Base-by-base conservation (phyloP, 2,329 filamentous ascomycete genomes). In the Zasmidium angulare region DNA sequence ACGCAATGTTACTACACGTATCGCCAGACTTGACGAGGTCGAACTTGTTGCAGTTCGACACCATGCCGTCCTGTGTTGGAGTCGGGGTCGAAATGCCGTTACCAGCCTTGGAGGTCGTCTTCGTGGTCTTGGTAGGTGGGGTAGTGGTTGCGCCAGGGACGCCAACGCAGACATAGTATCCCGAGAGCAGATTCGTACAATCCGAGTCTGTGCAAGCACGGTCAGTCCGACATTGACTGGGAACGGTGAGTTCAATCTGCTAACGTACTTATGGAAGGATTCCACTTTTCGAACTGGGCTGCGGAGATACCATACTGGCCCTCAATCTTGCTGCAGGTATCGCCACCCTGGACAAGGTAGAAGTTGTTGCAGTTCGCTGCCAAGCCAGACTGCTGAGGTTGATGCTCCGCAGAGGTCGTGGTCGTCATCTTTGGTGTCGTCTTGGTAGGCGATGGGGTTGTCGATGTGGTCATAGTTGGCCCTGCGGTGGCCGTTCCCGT, bases 131-230 rank as follows among this genome's bases (percentile, higher is more conserved):
- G 22, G 46, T 48, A 17, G 50, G 56, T 9, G 47, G 14, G 12
- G 31, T 24, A 14, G 43, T 58, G 9, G 50, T 40, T 22, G 56
- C 24, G 17, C 46, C 46, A 19, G 43, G 26, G 17, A 43, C 46
- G 48, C 50, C 52, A 9, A 56, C 31, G 24, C 58, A 60, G 43
- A 59, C 60, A 46, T 56, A 56, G 26, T 56, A 59, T 21, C 46
- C 46, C 24, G 50, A 7, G 3, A 43, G 36, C 3, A 43, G 36
- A 17, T 43, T 43, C 36, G 36, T 17, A 19, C 36, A 43, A 19
- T 43, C 36, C 3, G 36, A 43, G 36, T 43, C 36, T 43, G 11
- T 43, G 7, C 9, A 43, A 3, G 36, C 36, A 43, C n/a, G n/a
- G n/a, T n/a, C n/a, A n/a, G n/a, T n/a, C n/a, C n/a, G n/a, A n/a